Evolutionary conservation across 108 stramenopile genomes (phyloP).

Genomic region (Epithemia pelagica): DNA sequence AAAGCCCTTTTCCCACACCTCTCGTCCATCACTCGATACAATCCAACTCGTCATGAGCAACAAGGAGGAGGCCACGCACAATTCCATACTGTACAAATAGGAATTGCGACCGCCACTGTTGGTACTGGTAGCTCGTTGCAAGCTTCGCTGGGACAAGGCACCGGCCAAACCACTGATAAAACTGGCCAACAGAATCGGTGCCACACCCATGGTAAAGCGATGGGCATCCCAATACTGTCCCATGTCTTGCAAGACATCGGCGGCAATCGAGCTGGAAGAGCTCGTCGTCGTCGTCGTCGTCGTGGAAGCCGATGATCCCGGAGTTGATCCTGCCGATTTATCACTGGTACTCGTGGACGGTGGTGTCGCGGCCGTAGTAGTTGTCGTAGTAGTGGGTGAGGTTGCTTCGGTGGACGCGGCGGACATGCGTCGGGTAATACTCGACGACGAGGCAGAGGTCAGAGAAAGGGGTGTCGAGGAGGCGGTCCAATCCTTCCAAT

Average conservation of each 20-base stretch:
- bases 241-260: background rate
- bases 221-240: slow-evolving; percentile 25
- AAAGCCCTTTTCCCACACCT: slow-evolving; percentile 56
- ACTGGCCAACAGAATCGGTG: slow-evolving; percentile 72
- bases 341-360: background rate
- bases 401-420: no score
- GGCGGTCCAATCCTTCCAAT: background rate
- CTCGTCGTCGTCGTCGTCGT: background rate
- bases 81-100: slow-evolving; percentile 83
- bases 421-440: background rate
- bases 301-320: background rate
- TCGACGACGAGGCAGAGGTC: slow-evolving; percentile 6
- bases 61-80: slow-evolving; percentile 58
- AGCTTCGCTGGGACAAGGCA: slow-evolving; percentile 83
- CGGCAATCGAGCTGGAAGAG: background rate
- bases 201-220: slow-evolving; percentile 70
- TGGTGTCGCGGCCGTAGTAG: background rate
- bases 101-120: slow-evolving; percentile 60
- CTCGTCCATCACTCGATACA: slow-evolving; percentile 51
- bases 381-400: no score
- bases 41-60: slow-evolving; percentile 42
- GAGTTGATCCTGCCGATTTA: background rate
- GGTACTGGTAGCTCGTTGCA: slow-evolving; percentile 34
- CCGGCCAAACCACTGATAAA: slow-evolving; percentile 86
- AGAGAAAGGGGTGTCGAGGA: background rate